Evolutionary conservation across 805 yeast species (phyloP), one percentile per base, ranked within the genome.

Genomic region (Metschnikowia kunwiensis): DNA sequence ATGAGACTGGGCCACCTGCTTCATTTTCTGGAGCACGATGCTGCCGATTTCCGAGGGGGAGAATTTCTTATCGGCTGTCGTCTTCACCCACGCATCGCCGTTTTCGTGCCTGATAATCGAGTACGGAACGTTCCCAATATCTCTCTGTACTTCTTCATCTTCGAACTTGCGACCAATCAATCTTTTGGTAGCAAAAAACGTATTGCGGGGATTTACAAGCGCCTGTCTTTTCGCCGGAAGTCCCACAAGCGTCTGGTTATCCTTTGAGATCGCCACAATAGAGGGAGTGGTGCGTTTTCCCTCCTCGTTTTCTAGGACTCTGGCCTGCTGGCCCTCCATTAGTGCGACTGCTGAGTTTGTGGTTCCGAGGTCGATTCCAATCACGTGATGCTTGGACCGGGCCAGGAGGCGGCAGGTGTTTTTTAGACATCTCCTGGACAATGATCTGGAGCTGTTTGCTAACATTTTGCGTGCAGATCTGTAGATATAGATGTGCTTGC

Each of bases 341-440:
- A 82, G 66, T 8, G 94, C 94, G 21, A 84, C 91, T 2, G 93
- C 94, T 28, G 91, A 82, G 62, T 85, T 85, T 28, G 95, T 85
- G 15, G 95, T 85, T 18, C 95, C 95, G 38, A 85, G 61, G 60
- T 85, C 95, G 45, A 85, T 84, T 40, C 95, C 95, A 32, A 82
- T 76, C 4, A 82, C 87, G 10, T 54, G 42, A 34, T 54, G 60
- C 22, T 50, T 53, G 38, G 40, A 36, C 5, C 60, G 43, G 9
- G 29, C 28, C 15, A 30, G 32, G 10, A 38, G 13, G 6, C 15
- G 20, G 5, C 23, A 10, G 10, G 17, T 11, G 10, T 6, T 13
- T n/a, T 21, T 37, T 9, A 37, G 16, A 5, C 11, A 7, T 14
- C 21, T n/a, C n/a, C 28, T 36, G 17, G 32, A n/a, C 9, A 26